Percentiles rank a stretch among this genome's conserved stretches.
These are phyloP conservation scores for Trypanosoma avium DNA, from an alignment of 208 protist species.

Conservation along the genomic window DNA sequence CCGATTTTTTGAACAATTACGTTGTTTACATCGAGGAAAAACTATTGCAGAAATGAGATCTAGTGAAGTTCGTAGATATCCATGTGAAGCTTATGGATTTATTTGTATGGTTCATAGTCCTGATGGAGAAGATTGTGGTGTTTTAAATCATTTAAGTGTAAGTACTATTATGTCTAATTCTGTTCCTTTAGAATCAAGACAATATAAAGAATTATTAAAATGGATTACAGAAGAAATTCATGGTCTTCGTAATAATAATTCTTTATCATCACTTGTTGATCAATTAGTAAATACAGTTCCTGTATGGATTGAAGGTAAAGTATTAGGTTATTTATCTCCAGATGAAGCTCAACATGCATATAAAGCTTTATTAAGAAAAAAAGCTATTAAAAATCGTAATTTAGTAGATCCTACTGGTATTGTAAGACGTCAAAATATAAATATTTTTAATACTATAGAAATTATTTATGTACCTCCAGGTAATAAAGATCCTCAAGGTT, in stretches of 20 bases:
- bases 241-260: slow-evolving; percentile 40
- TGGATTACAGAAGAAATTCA: slow-evolving; percentile 50
- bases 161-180: slow-evolving; percentile 77
- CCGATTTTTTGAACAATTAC: slow-evolving; percentile 99
- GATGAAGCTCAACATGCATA: slow-evolving; percentile 48
- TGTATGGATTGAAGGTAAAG: slow-evolving; percentile 92
- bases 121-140: slow-evolving; percentile 99
- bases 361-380: slow-evolving; percentile 41
- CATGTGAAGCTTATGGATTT: slow-evolving; percentile 99
- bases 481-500: slow-evolving; percentile 69
- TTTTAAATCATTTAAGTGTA: slow-evolving; percentile 98
- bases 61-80: slow-evolving; percentile 97
- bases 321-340: slow-evolving; percentile 82
- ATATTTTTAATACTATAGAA: slow-evolving; percentile 67
- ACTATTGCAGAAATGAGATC: slow-evolving; percentile 99
- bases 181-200: slow-evolving; percentile 14
- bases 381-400: slow-evolving; percentile 43
- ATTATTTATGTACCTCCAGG: slow-evolving; percentile 71
- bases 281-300: slow-evolving; percentile 67
- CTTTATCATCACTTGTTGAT: slow-evolving; percentile 36
- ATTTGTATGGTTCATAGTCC: slow-evolving; percentile 99
- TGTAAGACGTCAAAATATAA: slow-evolving; percentile 51
- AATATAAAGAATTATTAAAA: slow-evolving; percentile 34
- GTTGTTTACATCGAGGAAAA: slow-evolving; percentile 97
- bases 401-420: slow-evolving; percentile 66